These are phyloP conservation scores for Phytophthora melonis DNA, from an alignment of 352 stramenopile genomes.

Conservation along the genomic window DNA sequence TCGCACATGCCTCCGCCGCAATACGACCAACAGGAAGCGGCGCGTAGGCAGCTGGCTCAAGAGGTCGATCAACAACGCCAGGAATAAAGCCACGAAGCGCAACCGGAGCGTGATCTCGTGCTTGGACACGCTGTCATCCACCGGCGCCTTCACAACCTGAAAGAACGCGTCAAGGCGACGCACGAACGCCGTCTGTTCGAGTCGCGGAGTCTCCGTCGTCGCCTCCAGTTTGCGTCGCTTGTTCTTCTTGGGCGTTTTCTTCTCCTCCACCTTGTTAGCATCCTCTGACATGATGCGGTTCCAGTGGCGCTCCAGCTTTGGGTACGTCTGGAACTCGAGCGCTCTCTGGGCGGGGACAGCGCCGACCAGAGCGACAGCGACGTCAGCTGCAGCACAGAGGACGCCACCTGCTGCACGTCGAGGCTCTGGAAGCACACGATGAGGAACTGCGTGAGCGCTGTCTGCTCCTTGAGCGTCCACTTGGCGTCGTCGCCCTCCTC, in stretches of 20 bases:
- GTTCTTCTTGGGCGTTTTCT: slow-evolving; percentile 30
- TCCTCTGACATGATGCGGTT: slow-evolving; percentile 41
- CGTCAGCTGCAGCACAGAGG: slow-evolving; percentile 63
- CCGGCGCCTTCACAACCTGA: slow-evolving; percentile 30
- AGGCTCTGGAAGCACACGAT: slow-evolving; percentile 67
- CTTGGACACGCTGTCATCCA: slow-evolving; percentile 39
- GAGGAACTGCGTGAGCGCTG: slow-evolving; percentile 67
- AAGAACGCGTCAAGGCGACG: slow-evolving; percentile 62
- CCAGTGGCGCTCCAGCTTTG: slow-evolving; percentile 78
- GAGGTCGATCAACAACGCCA: slow-evolving; percentile 89
- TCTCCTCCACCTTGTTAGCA: slow-evolving; percentile 16
- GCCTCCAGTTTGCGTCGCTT: slow-evolving; percentile 52
- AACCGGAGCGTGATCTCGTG: slow-evolving; percentile 27
- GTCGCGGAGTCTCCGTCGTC: slow-evolving; percentile 1
- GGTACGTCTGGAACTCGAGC: slow-evolving; percentile 70
- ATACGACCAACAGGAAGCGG: slow-evolving; percentile 79
- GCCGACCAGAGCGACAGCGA: slow-evolving; percentile 73
- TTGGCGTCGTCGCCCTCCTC: slow-evolving; percentile 36
- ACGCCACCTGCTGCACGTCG: slow-evolving; percentile 60
- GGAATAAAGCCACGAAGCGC: slow-evolving; percentile 67
- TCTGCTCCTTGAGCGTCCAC: slow-evolving; percentile 65
- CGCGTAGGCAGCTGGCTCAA: slow-evolving; percentile 91
- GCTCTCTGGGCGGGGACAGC: slow-evolving; percentile 66
- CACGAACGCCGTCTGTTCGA: slow-evolving; percentile 47
- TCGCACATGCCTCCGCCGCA: slow-evolving; percentile 74